These are phyloP conservation scores for Pichia thaimueangensis DNA, from an alignment of 805 yeast species.

Conservation along the genomic window DNA sequence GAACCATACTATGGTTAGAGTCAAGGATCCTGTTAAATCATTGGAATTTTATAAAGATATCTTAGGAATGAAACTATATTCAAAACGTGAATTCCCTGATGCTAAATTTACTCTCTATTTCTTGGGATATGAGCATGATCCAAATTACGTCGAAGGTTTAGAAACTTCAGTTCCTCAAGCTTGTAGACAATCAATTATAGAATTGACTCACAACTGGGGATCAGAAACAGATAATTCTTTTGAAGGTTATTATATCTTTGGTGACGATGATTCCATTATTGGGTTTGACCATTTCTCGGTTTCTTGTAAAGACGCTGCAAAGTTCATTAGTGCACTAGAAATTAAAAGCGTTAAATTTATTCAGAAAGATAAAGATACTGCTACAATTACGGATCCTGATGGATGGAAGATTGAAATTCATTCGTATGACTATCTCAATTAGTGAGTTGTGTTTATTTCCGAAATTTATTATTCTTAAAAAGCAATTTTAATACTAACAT, in stretches of 20 bases:
- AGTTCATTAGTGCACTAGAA: constrained; percentile 45
- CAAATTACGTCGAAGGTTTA: constrained; percentile 37
- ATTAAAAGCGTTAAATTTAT: constrained; percentile 47
- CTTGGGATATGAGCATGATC: constrained; percentile 59
- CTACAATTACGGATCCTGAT: constrained; percentile 83
- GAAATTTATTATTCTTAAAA: neutral
- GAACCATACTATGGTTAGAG: constrained; percentile 91
- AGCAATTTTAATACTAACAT: neutral
- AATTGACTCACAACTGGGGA: constrained; percentile 94
- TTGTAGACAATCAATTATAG: constrained; percentile 63
- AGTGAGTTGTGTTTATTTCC: constrained; percentile 13
- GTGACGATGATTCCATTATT: constrained; percentile 47
- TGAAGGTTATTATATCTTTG: constrained; percentile 75
- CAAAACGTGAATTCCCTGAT: constrained; percentile 46
- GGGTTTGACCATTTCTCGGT: constrained; percentile 89
- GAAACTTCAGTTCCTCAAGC: constrained; percentile 32
- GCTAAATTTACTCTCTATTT: constrained; percentile 87
- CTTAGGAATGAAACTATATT: constrained; percentile 72
- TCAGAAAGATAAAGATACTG: constrained; percentile 44
- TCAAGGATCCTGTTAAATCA: constrained; percentile 74
- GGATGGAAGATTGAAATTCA: constrained; percentile 75
- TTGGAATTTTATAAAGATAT: constrained; percentile 72
- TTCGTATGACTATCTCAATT: constrained; percentile 22
- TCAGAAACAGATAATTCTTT: constrained; percentile 75
- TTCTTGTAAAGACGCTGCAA: constrained; percentile 55